phyloP scores from a whole-genome alignment of 1,284 basidiomycete species.

The Cerioporus squamosus region DNA sequence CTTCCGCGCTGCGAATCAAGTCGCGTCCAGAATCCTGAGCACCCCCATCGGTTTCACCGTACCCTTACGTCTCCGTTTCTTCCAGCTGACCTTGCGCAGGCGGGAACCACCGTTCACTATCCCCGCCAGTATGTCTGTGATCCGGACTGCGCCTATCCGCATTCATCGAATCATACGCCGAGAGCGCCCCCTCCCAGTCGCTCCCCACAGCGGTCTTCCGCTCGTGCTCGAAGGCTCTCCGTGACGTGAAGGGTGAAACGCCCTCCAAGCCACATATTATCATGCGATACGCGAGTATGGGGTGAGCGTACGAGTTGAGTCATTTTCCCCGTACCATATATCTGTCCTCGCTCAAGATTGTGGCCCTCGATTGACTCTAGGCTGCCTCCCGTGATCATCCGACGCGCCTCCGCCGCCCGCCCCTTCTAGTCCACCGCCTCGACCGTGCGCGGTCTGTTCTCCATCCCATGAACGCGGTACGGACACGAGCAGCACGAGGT shows the following conservation, averaged over 20 bases:
- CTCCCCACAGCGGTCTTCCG: no score
- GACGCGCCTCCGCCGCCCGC: background rate
- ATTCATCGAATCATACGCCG: background rate
- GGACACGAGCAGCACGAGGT: conserved; percentile 16
- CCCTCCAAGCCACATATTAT: background rate
- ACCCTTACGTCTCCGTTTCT: no score
- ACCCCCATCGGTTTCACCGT: no score
- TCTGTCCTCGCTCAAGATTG: background rate
- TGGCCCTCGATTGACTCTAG: background rate
- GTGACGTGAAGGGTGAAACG: background rate
- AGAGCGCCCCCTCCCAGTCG: no score
- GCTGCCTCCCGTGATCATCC: background rate
- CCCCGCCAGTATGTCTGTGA: background rate
- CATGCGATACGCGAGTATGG: background rate
- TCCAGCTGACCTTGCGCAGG: no score
- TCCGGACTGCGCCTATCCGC: background rate
- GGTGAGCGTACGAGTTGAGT: background rate
- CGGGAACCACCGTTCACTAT: background rate
- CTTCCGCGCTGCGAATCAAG: no score
- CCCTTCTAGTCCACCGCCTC: background rate
- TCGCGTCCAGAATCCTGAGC: no score
- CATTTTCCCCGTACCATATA: background rate
- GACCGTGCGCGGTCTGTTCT: background rate
- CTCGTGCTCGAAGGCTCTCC: background rate
- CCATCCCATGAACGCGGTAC: conserved; percentile 18